Evolutionary conservation across 805 yeast genomes (phyloP).

Genomic region (Candida insectalens): DNA sequence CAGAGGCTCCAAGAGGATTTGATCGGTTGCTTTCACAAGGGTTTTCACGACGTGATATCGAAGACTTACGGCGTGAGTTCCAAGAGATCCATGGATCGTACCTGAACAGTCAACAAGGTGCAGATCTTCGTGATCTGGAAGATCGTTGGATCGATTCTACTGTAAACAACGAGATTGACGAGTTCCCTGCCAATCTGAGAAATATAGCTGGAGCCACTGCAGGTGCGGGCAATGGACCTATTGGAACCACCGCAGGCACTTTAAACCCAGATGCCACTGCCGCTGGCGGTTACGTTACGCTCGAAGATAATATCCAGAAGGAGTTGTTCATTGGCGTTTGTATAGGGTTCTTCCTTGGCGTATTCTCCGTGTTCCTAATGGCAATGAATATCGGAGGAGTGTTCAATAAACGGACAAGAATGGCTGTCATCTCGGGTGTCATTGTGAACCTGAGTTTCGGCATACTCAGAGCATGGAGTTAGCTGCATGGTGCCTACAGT

Average conservation of each 20-base stretch:
- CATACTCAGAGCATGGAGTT: slow-evolving; percentile 41
- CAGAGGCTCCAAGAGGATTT: slow-evolving; percentile 73
- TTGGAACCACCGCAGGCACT: neutral
- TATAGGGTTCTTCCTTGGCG: slow-evolving; percentile 70
- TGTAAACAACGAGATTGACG: slow-evolving; percentile 42
- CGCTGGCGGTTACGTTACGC: slow-evolving; percentile 15
- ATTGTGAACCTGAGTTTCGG: slow-evolving; percentile 62
- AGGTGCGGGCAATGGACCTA: slow-evolving; percentile 6
- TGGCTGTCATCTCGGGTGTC: slow-evolving; percentile 67
- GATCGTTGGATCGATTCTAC: slow-evolving; percentile 86
- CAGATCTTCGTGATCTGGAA: slow-evolving; percentile 58
- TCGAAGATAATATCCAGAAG: slow-evolving; percentile 34
- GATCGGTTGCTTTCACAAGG: slow-evolving; percentile 80
- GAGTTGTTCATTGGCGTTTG: slow-evolving; percentile 63
- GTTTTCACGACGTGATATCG: slow-evolving; percentile 68
- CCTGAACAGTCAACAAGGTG: slow-evolving; percentile 24
- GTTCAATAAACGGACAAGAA: slow-evolving; percentile 51
- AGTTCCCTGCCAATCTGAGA: slow-evolving; percentile 27
- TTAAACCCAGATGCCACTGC: neutral
- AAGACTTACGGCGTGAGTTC: slow-evolving; percentile 66
- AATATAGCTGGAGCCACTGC: slow-evolving; percentile 3
- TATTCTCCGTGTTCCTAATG: slow-evolving; percentile 53
- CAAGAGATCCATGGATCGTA: slow-evolving; percentile 51
- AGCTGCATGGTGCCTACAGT: too few species aligned
- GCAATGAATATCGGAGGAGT: slow-evolving; percentile 44